Percentiles rank a stretch among this genome's conserved stretches.
Conservation (phyloP, 2,329 filamentous ascomycete species). For the Seiridium unicorne region DNA sequence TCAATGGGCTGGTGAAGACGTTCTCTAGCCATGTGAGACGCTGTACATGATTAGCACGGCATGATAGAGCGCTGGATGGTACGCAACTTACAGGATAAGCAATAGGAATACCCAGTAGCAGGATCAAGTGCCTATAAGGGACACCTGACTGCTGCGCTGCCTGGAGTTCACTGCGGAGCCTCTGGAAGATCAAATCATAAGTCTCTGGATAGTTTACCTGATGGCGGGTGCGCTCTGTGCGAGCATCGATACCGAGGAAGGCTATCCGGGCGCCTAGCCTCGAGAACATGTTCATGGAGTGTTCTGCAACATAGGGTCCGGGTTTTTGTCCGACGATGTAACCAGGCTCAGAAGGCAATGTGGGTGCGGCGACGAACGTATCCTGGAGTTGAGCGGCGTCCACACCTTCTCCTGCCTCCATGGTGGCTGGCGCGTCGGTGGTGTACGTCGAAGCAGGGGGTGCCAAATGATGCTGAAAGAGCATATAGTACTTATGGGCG, state of each 20-base stretch:
- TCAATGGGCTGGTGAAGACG: constrained; percentile 79
- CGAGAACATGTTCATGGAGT: constrained; percentile 84
- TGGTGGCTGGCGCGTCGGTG: constrained; percentile 59
- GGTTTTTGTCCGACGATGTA: constrained; percentile 78
- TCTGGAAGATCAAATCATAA: constrained; percentile 78
- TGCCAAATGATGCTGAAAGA: constrained; percentile 93
- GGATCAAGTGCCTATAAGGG: constrained; percentile 83
- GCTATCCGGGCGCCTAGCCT: constrained; percentile 79
- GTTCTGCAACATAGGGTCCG: constrained; percentile 86
- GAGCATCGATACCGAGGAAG: constrained; percentile 86
- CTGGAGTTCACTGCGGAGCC: constrained; percentile 71
- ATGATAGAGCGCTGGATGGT: constrained; percentile 14
- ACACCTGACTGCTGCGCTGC: constrained; percentile 65
- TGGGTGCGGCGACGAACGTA: constrained; percentile 62
- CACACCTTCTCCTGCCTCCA: constrained; percentile 56
- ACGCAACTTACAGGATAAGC: constrained; percentile 66
- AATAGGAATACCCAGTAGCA: constrained; percentile 84
- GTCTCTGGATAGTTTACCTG: constrained; percentile 95
- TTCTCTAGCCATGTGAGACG: constrained; percentile 97
- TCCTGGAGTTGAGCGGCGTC: constrained; percentile 73
- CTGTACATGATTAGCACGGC: constrained; percentile 29
- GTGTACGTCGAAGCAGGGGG: constrained; percentile 86
- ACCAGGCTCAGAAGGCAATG: constrained; percentile 55
- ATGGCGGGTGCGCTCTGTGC: constrained; percentile 90
- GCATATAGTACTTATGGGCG: constrained; percentile 96